Conservation (phyloP, 225 moss, liverwort and hornwort genomes). For the Polytrichum commune region DNA sequence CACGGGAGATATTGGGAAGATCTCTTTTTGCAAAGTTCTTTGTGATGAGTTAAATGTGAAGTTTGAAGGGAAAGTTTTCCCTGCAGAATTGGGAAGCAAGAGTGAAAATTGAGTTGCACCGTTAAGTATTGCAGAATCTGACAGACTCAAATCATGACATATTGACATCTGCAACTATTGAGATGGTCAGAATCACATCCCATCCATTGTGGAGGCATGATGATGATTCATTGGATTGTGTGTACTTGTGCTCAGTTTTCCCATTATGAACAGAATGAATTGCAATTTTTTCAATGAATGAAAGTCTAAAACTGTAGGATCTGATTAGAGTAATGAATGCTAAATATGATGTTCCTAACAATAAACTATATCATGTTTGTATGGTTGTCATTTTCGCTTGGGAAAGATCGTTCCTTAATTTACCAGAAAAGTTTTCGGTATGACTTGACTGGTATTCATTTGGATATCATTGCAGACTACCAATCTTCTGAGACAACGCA, state of each 20-base stretch:
- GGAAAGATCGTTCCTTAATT: no score
- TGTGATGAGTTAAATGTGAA: background rate
- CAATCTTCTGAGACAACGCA: background rate
- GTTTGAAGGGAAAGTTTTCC: background rate
- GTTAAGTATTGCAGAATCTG: background rate
- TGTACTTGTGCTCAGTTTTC: background rate
- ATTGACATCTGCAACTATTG: background rate
- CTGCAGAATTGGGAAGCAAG: background rate
- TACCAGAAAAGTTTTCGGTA: no score
- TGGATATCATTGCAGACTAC: background rate
- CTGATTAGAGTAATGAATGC: background rate
- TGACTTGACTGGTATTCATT: background rate
- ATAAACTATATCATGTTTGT: background rate
- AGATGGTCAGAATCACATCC: background rate
- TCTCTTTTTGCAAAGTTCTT: background rate
- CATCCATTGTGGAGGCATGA: background rate
- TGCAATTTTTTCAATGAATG: background rate
- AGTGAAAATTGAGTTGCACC: background rate
- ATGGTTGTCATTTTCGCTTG: background rate
- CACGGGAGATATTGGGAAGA: background rate
- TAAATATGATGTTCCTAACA: background rate
- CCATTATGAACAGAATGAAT: background rate
- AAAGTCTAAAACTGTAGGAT: background rate
- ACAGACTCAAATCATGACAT: background rate
- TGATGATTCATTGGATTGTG: background rate